Evolutionary conservation across 2,329 filamentous ascomycete genomes (phyloP), one percentile per base, ranked within the genome.

Genomic region (Ilyonectria sp.): DNA sequence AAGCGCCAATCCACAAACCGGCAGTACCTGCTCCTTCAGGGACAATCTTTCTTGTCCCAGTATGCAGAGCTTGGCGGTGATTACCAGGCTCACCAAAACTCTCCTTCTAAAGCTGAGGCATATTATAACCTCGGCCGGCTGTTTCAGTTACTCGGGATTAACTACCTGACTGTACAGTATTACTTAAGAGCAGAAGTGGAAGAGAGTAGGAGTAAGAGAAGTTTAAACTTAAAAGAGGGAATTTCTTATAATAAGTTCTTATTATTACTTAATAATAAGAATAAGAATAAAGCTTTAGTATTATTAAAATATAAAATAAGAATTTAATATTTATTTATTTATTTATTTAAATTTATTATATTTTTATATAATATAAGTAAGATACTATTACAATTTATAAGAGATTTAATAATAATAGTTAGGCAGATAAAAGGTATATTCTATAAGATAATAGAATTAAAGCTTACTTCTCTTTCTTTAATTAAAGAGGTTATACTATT

Each of bases 1-100:
- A 98, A 98, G 79, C 89, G 95, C 2, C 94, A 97, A 79, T 91
- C 92, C 0, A 94, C 95, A 54, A 98, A 98, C 78, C 86, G 96
- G 2, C 95, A 98, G 77, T 95, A 93, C 76, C 89, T 94, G 46
- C 90, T 98, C 47, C 86, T 94, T 70, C 95, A 98, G 79, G 96
- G 94, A 0, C 87, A 98, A 57, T 86, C 91, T 0, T 98, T 97
- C 75, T 82, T 98, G 64, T 89, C 75, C 5, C 73, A 76, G n/a
- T 82, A 82, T 43, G 74, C 75, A 8, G 71, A 78, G 8, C 65
- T 69, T 6, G 65, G 67, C 1, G 40, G 63, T 23, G 23, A 56
- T 3, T 8, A 46, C 4, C 4, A 40, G 19, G 56, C 47, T 4
- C 31, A 60, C n/a, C 44, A 46, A 13, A 43, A 10, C 10, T 21